Evolutionary conservation across 768 basidiomycete genomes (phyloP), one percentile per base, ranked within the genome.

Genomic region (Kondoa malvinella): DNA sequence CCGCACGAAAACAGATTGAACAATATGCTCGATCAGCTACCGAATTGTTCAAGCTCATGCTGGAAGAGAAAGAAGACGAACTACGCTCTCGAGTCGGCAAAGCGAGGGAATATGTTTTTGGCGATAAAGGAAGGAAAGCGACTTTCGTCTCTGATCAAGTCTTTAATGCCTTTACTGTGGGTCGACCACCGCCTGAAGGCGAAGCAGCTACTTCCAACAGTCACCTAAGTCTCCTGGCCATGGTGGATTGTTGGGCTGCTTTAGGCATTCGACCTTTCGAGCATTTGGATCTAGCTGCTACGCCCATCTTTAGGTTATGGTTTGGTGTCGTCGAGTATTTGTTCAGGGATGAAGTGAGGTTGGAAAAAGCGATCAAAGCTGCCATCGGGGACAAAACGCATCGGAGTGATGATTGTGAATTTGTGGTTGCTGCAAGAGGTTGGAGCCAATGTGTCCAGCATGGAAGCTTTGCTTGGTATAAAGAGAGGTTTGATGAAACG

Each of bases 211-310:
- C 81, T 4, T 83, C 83, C 4, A 96, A 97, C 76, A 92, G 90
- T 0, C 94, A 99, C 76, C 84, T 97, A 66, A 86, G 89, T 8
- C 81, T 99, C 4, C 83, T 97, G 61, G 92, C 92, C 17, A 97
- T 99, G 92, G 95, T 96, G 25, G 95, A 99, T 77, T 92, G 89
- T 73, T 99, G 95, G 95, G 87, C 89, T 4, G 82, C 83, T 64
- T 83, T 97, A 64, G 79, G 81, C 0, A 92, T 95, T 74, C 83
- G 88, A 66, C 95, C 95, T 0, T 94, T 88, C 75, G 85, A 83
- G 34, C 92, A 97, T 78, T 84, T 97, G 70, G 83, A 86, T 4
- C 84, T 97, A 58, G 94, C 94, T 0, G 94, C 92, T 4, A 99
- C 92, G 1, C 95, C 95, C 0, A 83, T 97, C 34, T 99, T 99